A percentile compares a stretch with the other conserved stretches of the same genome.
These are phyloP conservation scores for Paraphaeosphaeria minitans DNA, from an alignment of 2,329 filamentous ascomycete species.

Conservation along the genomic window DNA sequence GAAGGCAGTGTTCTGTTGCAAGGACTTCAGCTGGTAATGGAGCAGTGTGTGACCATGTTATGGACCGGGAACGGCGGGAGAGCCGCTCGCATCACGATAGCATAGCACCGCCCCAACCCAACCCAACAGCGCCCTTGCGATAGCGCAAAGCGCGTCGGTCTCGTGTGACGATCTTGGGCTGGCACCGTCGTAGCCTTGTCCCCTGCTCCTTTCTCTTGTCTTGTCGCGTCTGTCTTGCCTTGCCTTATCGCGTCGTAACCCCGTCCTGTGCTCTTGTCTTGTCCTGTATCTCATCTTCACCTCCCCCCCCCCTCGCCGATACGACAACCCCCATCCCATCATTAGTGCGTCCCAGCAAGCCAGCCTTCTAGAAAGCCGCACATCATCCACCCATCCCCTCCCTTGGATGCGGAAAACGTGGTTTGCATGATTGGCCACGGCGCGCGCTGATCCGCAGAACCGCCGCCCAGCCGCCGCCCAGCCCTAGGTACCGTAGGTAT, in stretches of 20 bases:
- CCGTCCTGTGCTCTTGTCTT: too few species aligned
- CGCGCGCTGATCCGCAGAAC: background rate
- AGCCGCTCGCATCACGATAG: slow-evolving; percentile 1
- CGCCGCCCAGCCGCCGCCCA: background rate
- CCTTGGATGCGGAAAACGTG: slow-evolving; percentile 11
- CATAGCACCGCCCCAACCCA: background rate
- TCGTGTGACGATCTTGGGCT: background rate
- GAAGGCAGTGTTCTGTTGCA: slow-evolving; percentile 1
- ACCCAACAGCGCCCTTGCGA: background rate
- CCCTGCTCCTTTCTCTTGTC: too few species aligned
- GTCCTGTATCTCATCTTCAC: too few species aligned
- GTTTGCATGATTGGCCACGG: slow-evolving; percentile 11
- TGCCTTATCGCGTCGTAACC: too few species aligned
- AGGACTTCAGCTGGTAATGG: slow-evolving; percentile 5
- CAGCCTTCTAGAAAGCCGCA: background rate
- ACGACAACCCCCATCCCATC: background rate
- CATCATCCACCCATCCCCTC: too few species aligned
- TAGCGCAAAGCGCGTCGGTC: background rate
- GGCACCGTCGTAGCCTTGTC: background rate
- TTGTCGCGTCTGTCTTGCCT: too few species aligned
- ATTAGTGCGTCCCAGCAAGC: background rate
- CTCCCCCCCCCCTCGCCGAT: too few species aligned
- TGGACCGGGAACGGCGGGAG: background rate
- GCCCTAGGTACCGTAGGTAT: too few species aligned
- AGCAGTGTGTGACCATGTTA: slow-evolving; percentile 3